These are phyloP conservation scores for Pseudonitzschia delicatissima DNA, from an alignment of 108 stramenopile genomes.

Conservation along the genomic window DNA sequence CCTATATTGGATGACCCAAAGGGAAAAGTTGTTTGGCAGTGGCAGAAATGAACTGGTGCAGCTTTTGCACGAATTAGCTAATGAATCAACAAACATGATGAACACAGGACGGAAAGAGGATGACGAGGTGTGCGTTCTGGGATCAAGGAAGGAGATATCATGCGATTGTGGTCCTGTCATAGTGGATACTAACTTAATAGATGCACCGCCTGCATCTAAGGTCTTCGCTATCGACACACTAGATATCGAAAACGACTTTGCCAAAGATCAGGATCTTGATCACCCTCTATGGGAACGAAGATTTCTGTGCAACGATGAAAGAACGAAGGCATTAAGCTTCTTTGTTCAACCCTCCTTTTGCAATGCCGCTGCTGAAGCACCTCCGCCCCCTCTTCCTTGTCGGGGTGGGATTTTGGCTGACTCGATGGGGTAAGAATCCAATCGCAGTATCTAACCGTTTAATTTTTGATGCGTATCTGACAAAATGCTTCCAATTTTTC, in stretches of 20 bases:
- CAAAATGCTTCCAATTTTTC: background rate
- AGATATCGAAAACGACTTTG: background rate
- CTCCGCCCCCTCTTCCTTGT: conserved; percentile 66
- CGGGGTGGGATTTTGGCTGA: conserved; percentile 80
- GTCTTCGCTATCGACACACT: background rate
- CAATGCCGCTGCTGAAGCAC: conserved; percentile 49
- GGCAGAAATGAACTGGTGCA: conserved; percentile 28
- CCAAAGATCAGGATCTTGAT: background rate
- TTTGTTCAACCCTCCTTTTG: conserved; percentile 77
- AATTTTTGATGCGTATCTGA: background rate
- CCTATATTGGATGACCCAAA: conserved; percentile 75
- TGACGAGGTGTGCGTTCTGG: background rate
- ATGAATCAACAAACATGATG: background rate
- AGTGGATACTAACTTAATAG: conserved; percentile 30
- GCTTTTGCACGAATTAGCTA: conserved; percentile 32
- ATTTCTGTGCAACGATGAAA: conserved; percentile 32
- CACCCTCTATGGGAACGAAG: conserved; percentile 81
- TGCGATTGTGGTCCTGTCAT: conserved; percentile 82
- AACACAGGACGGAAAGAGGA: background rate
- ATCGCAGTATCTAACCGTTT: background rate
- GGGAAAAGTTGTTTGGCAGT: conserved; percentile 38
- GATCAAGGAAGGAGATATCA: conserved; percentile 14
- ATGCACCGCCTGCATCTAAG: conserved; percentile 16
- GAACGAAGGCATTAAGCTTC: conserved; percentile 48
- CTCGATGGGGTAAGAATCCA: conserved; percentile 41